Evolutionary conservation across 192 early-diverging fungal species (phyloP), one percentile per base, ranked within the genome.

Genomic region (Linnemannia schmuckeri): DNA sequence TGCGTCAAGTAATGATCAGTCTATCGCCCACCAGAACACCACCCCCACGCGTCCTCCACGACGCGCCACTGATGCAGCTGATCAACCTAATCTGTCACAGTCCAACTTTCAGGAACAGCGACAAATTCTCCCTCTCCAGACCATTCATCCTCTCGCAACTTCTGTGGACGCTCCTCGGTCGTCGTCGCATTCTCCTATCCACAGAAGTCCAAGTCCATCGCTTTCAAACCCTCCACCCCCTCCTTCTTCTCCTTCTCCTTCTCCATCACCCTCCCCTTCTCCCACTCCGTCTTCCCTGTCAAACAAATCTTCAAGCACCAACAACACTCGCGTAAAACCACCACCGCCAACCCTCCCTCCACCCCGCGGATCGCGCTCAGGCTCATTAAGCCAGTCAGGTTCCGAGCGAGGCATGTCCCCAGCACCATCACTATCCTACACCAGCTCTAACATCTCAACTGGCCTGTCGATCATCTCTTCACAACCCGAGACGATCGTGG

Each of bases 381-480:
- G n/a, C 18, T 42, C 70, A 15, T n/a, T 7, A 22, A 42, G 70
- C 24, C 70, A 46, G 6, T 1, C 54, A 37, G 22, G 46, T 30
- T 55, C 35, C 3, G 80, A 47, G 9, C 61, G 80, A 27, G 33
- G 33, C 49, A 69, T 44, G 2, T 81, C 80, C 20, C 80, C 80
- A 10, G 57, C 57, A 42, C 73, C 66, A 8, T 81, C 80, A 44
- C 73, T 66, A 12, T 71, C 74, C 61, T 70, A 47, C 37, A 55
- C 80, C 20, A 75, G 73, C 37, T 81, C 80, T 61, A 77, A 77
- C 27, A 61, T 77, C 9, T 77, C 76, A 0, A 44, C 61, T 0
- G 61, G 54, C 4, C 18, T 69, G 12, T 81, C 72, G 9, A 75
- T 35, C 41, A 75, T 75, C 13, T 81, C 73, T 6, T 49, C 42